Evolutionary conservation across 371 early-diverging fungal species (phyloP).

Genomic region (Mycotypha africana): DNA sequence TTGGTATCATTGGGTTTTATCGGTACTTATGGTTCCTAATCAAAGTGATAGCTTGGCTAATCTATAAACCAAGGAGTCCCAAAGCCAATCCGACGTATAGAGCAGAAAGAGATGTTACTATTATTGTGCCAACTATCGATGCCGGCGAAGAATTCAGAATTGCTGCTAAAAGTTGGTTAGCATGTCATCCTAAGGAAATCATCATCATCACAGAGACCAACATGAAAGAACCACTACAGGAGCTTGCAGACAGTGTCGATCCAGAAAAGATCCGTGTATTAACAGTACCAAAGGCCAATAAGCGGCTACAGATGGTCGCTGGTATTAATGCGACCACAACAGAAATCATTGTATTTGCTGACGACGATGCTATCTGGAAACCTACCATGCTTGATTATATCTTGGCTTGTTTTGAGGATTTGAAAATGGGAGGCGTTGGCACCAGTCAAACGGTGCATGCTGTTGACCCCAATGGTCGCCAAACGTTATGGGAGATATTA

Average conservation of each 20-base stretch:
- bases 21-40: constrained; percentile 68
- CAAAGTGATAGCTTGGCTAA: constrained; percentile 51
- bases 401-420: constrained; percentile 72
- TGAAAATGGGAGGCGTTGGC: constrained; percentile 69
- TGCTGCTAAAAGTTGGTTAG: constrained; percentile 64
- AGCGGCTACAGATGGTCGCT: constrained; percentile 69
- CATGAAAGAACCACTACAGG: constrained; percentile 46
- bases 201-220: constrained; percentile 55
- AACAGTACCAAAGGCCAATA: constrained; percentile 57
- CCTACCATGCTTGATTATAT: constrained; percentile 59
- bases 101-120: constrained; percentile 60
- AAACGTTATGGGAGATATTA: constrained; percentile 70
- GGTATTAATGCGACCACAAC: constrained; percentile 61
- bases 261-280: constrained; percentile 41
- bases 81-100: constrained; percentile 46
- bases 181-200: constrained; percentile 60
- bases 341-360: constrained; percentile 70
- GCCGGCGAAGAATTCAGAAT: constrained; percentile 70
- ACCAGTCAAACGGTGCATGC: constrained; percentile 60
- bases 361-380: constrained; percentile 72
- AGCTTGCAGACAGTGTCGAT: constrained; percentile 38
- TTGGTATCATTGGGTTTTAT: constrained; percentile 72
- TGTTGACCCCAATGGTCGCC: constrained; percentile 51
- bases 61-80: constrained; percentile 50
- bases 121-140: constrained; percentile 74